Evolutionary conservation across 495 filamentous ascomycete genomes (phyloP).

Genomic region (Trichoderma reesei): DNA sequence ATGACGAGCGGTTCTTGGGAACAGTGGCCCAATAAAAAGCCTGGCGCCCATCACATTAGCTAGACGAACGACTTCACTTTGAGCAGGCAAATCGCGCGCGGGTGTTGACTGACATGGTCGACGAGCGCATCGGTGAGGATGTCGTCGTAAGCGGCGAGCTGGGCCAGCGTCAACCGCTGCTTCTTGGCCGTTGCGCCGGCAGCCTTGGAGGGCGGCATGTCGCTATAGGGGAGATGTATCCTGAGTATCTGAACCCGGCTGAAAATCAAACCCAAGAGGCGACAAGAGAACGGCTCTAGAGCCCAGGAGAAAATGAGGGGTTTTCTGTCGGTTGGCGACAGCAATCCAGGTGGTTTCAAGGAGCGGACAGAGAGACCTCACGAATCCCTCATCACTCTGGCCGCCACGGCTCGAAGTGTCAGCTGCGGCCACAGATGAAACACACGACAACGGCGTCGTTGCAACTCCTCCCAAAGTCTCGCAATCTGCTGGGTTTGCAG

Average conservation of each 20-base stretch:
- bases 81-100: too few species aligned
- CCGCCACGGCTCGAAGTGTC: neutral
- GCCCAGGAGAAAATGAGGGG: neutral
- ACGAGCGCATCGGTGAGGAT: constrained; percentile 92
- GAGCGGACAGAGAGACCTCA: constrained; percentile 2
- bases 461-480: neutral
- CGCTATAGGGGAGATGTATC: neutral
- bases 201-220: constrained; percentile 9
- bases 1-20: constrained; percentile 85
- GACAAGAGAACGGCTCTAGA: too few species aligned
- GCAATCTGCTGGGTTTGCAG: neutral
- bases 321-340: neutral
- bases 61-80: neutral
- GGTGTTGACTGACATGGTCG: constrained; percentile 64
- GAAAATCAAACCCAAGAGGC: neutral
- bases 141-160: constrained; percentile 90
- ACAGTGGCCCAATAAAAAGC: constrained; percentile 92
- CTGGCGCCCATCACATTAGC: constrained; percentile 33
- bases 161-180: constrained; percentile 69
- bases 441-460: neutral
- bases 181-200: constrained; percentile 35
- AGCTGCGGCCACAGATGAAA: neutral
- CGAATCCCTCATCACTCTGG: constrained; percentile 3
- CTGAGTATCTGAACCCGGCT: neutral
- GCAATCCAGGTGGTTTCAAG: neutral